Evolutionary conservation across 305 asterid genomes (phyloP).

Genomic region (Fraxinus ornus): DNA sequence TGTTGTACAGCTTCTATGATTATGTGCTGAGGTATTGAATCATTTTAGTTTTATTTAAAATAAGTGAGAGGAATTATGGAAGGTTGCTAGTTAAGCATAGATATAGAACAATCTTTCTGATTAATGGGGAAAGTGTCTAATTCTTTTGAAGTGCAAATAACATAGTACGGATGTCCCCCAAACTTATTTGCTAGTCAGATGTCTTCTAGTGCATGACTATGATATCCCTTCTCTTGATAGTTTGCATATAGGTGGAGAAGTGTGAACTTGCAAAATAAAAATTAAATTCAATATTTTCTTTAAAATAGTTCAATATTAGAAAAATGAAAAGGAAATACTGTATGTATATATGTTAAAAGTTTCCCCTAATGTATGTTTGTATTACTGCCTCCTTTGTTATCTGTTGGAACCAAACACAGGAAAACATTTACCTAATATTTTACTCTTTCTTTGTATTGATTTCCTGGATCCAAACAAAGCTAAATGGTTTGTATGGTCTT

Average conservation of each 20-base stretch:
- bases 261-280: background rate
- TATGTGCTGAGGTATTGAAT: background rate
- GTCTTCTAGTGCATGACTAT: background rate
- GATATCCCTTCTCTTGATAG: background rate
- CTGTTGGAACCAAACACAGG: background rate
- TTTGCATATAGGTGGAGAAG: background rate
- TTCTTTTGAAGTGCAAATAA: background rate
- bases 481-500: background rate
- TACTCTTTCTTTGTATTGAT: background rate
- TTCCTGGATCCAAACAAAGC: background rate
- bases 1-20: background rate
- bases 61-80: background rate
- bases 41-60: background rate
- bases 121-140: background rate
- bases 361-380: background rate
- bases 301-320: background rate
- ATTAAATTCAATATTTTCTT: background rate
- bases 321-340: background rate
- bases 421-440: background rate
- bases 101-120: background rate
- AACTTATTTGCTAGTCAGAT: background rate
- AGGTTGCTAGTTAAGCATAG: background rate
- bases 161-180: background rate
- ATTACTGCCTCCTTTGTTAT: background rate
- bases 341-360: background rate